These are phyloP conservation scores for Arthrobotrys sphaeroides DNA, from an alignment of 2,329 filamentous ascomycete genomes.

Conservation along the genomic window DNA sequence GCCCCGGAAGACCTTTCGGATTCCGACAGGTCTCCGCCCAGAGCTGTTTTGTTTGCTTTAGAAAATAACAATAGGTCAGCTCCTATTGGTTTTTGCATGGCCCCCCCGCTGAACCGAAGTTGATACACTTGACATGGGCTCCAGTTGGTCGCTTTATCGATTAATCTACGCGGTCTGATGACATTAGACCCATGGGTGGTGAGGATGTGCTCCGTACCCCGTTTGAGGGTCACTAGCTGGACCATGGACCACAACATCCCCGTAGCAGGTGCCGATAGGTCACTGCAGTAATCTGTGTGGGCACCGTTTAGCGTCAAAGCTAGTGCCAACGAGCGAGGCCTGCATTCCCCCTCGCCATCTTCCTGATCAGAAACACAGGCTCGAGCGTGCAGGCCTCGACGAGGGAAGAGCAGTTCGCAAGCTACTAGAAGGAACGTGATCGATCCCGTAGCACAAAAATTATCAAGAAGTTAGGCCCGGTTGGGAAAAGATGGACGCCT, in stretches of 20 bases:
- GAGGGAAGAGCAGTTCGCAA: constrained; percentile 3
- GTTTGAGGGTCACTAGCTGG: too few species aligned
- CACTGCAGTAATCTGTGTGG: background rate
- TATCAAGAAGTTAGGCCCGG: constrained; percentile 15
- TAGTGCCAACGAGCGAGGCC: constrained; percentile 35
- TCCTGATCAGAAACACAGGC: constrained; percentile 4
- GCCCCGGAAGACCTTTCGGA: background rate
- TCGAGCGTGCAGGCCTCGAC: constrained; percentile 20
- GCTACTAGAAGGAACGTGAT: constrained; percentile 42
- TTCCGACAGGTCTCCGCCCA: background rate
- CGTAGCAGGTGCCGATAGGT: background rate
- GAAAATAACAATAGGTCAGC: background rate
- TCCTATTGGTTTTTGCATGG: constrained; percentile 2
- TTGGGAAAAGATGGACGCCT: constrained; percentile 34
- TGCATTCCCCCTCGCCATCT: background rate
- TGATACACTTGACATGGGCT: background rate
- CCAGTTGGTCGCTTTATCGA: constrained; percentile 25
- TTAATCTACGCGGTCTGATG: constrained; percentile 43
- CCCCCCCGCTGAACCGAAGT: constrained; percentile 10
- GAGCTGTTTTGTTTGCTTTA: too few species aligned
- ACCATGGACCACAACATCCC: background rate
- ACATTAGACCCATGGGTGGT: background rate
- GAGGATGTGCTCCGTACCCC: background rate
- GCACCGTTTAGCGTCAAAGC: constrained; percentile 31
- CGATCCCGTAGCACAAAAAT: constrained; percentile 7